Evolutionary conservation across 2,329 filamentous ascomycete species (phyloP).

Genomic region (Lecanicillium sp.): DNA sequence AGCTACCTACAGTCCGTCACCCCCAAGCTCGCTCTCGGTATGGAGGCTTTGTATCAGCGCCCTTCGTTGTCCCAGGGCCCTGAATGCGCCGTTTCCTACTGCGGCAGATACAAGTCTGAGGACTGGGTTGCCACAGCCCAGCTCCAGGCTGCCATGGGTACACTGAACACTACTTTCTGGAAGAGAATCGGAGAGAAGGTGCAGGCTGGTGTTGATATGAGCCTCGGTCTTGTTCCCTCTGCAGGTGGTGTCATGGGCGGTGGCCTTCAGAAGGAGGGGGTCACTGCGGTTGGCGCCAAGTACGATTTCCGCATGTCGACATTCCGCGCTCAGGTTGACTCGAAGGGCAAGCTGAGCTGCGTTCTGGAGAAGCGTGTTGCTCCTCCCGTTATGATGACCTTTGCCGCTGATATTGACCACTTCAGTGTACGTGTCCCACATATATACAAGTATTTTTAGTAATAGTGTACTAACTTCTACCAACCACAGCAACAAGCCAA

Average conservation of each 20-base stretch:
- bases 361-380: conserved; percentile 93
- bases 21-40: conserved; percentile 73
- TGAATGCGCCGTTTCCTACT: conserved; percentile 87
- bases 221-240: conserved; percentile 67
- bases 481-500: conserved; percentile 78
- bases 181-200: conserved; percentile 86
- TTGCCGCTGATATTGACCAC: conserved; percentile 95
- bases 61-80: conserved; percentile 74
- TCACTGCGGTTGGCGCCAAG: conserved; percentile 88
- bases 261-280: conserved; percentile 72
- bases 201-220: conserved; percentile 92
- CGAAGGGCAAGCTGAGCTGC: conserved; percentile 85
- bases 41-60: conserved; percentile 93
- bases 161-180: conserved; percentile 90
- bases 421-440: conserved; percentile 71
- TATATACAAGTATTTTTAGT: background rate
- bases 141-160: conserved; percentile 73
- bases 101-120: conserved; percentile 78
- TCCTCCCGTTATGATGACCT: conserved; percentile 84
- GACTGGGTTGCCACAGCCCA: conserved; percentile 94
- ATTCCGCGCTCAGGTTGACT: conserved; percentile 93
- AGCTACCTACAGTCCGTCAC: conserved; percentile 94
- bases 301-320: conserved; percentile 96
- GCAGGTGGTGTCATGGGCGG: conserved; percentile 66
- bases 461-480: conserved; percentile 19